Base-by-base conservation (phyloP, 2,329 filamentous ascomycete genomes). In the Ilyonectria robusta region DNA sequence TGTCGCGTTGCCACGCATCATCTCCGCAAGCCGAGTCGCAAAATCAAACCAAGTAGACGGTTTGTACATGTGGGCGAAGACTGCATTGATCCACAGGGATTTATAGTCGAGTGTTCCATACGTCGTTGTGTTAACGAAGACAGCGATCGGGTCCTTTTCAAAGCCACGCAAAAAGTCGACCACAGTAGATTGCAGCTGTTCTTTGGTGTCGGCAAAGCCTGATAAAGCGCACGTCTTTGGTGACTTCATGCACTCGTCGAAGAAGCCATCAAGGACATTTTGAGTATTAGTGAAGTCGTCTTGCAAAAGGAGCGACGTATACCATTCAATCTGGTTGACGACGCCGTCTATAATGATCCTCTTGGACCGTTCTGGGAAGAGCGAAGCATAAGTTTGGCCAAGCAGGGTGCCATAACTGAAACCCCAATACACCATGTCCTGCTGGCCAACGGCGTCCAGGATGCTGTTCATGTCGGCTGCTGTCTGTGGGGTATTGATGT, bases 381-480 rank as follows among this genome's bases (percentile, higher is more conserved):
- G 74, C 0, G 78, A 77, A 0, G 81, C 82, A 31, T 83, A 84
- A 0, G 80, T 83, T 51, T 78, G 76, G 1, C 83, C 84, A 2
- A 85, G 76, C 2, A 81, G 65, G 1, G 78, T 82, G 17, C 83
- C 83, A 62, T 85, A 85, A 59, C 80, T 83, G 59, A 83, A 78
- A 0, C 83, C 83, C 82, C 81, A 84, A 55, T 82, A 84, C 8
- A 76, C 67, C 72, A 82, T 75, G 1, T 75, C 69, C 50, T 79
- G 56, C 29, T 78, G 69, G 3, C 78, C 79, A 44, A 79, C 53
- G 21, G 77, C 83, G 56, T 85, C 82, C 1, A 86, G 75, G 31
- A 86, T 85, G 13, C 76, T 81, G 68, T 85, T 85, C 84, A 87
- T 86, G 65, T 87, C 85, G 35, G 84, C 83, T 10, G 84, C 85